Evolutionary conservation across 805 yeast genomes (phyloP), one percentile per base, ranked within the genome.

Genomic region (Yarrowia sp.): DNA sequence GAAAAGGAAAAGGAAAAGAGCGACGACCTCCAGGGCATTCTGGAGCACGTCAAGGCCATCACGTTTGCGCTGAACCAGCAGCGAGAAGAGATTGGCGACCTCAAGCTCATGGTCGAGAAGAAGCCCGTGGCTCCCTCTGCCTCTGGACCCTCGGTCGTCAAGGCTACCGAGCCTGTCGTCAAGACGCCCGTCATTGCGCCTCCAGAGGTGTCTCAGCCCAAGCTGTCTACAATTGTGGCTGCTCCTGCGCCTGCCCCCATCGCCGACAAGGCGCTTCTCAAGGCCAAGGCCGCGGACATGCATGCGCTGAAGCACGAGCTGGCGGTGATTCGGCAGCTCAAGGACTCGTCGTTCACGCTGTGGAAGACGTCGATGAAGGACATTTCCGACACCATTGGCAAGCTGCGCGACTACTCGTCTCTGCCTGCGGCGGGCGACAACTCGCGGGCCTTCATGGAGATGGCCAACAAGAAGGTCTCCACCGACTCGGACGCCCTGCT

Each of bases 401-500:
- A 73, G 2, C 70, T 88, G 7, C 47, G 47, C 18, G 61, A 55
- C n/a, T 55, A 38, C 61, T 55, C 61, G 3, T 55, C 46, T 4
- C 29, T 55, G 10, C 22, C 67, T 79, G 13, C 72, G 69, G 2
- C 79, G 4, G 67, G 67, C 9, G 66, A 65, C 69, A 71, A 65
- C 65, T 77, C 51, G 70, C 80, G 62, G 53, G 70, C 78, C 0
- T 90, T 88, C 68, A 87, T 94, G 86, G 90, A 86, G 44, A 80
- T 80, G 16, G 88, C 96, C 61, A 90, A 89, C 69, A 70, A 76
- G 4, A 84, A 83, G 67, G 78, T 94, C 22, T 88, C 96, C 7
- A 83, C 81, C 46, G 92, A 88, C 14, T 86, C 96, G 7, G 97
- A 90, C 70, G 69, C 71, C 0, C 74, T 94, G 9, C 78, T 94